Evolutionary conservation across 148 eudicot species (phyloP), one percentile per base, ranked within the genome.

Genomic region (Nepenthes gracilis): DNA sequence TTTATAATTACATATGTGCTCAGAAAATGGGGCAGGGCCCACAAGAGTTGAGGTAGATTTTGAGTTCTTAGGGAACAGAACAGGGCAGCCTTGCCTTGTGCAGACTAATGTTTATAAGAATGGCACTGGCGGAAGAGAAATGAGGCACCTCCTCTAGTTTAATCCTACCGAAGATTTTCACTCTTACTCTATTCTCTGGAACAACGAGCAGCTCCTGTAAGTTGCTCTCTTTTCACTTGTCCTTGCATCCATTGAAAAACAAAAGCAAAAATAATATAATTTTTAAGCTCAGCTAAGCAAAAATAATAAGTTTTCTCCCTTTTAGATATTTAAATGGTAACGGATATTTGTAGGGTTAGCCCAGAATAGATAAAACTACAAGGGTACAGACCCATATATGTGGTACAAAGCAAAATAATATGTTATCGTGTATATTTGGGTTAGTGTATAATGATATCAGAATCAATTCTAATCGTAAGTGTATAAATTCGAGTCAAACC

Each of bases 91-190:
- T 0, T 93, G 86, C 58, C 37, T 88, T 9, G 75, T 93, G 43
- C 96, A 93, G 67, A 88, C 99, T 13, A 93, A 93, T 72, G 72
- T 93, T 48, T 93, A 82, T 76, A 86, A 88, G 55, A 86, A 86
- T 65, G 99, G 99, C n/a, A 83, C 88, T 49, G 99, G 99, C 0
- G 66, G 66, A 11, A 72, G 99, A 37, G 99, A 93, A 73, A 83
- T 88, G 96, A 80, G 99, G 66, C 95, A 93, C 75, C 63, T 61
- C 62, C 74, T 93, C 33, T 93, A 96, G 99, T 93, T 84, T 69
- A 89, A 93, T 72, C 99, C 99, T 8, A 93, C 95, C 36, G 84
- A 79, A 57, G 96, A 93, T 12, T 93, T 69, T 48, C 99, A 93
- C 70, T 55, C 89, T 7, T 93, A 93, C 61, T 88, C 99, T 33